phyloP scores from a whole-genome alignment of 805 yeast species.

The Nakazawaea molendinolei region DNA sequence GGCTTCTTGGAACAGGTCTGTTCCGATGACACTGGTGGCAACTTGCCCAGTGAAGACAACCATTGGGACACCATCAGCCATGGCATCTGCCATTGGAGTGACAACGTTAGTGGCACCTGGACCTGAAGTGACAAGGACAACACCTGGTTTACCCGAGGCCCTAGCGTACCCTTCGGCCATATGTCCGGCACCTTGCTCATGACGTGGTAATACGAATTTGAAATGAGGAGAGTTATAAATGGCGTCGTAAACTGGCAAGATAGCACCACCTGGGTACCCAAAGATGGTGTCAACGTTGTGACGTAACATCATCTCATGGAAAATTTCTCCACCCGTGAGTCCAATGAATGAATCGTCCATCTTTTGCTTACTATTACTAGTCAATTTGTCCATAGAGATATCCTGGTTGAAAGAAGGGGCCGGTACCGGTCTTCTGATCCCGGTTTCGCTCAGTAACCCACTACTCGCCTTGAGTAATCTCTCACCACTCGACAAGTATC shows the following conservation, averaged over 20 bases:
- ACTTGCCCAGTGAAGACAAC: slow-evolving; percentile 98
- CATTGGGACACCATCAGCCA: slow-evolving; percentile 95
- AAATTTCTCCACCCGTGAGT: slow-evolving; percentile 95
- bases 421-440: slow-evolving; percentile 28
- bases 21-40: slow-evolving; percentile 91
- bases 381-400: slow-evolving; percentile 12
- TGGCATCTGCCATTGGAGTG: slow-evolving; percentile 98
- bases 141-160: slow-evolving; percentile 94
- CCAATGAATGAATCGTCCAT: slow-evolving; percentile 91
- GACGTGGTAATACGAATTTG: slow-evolving; percentile 88
- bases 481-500: too few relatives aligned
- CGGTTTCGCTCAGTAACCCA: slow-evolving; percentile 6
- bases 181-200: slow-evolving; percentile 99
- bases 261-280: slow-evolving; percentile 99
- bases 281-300: slow-evolving; percentile 93
- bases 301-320: slow-evolving; percentile 97
- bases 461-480: too few relatives aligned
- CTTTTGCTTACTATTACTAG: slow-evolving; percentile 16
- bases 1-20: slow-evolving; percentile 99
- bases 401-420: slow-evolving; percentile 43
- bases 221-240: slow-evolving; percentile 86
- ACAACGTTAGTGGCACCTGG: slow-evolving; percentile 98
- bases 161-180: slow-evolving; percentile 99
- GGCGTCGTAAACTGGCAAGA: slow-evolving; percentile 95
- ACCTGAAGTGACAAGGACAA: slow-evolving; percentile 96